These are phyloP conservation scores for Ilyonectria mors-panacis DNA, from an alignment of 2,329 filamentous ascomycete genomes.

Conservation along the genomic window DNA sequence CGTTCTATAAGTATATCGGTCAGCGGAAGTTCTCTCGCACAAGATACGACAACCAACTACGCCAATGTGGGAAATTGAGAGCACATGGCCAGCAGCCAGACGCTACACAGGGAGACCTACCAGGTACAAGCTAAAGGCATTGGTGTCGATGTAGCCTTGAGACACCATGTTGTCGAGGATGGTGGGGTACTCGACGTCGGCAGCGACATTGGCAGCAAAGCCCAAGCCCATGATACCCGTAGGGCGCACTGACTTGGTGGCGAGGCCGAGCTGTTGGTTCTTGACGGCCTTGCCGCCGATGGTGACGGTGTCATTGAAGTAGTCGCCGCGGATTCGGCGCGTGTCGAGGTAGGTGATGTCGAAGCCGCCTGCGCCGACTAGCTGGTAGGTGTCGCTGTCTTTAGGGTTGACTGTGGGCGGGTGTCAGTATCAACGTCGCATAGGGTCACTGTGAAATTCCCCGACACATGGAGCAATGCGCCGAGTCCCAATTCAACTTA, in stretches of 20 bases:
- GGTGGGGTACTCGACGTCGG: conserved; percentile 64
- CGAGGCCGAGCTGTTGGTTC: conserved; percentile 70
- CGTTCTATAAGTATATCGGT: conserved; percentile 59
- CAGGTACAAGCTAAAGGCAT: conserved; percentile 79
- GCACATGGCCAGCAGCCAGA: background rate
- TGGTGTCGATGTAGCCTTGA: conserved; percentile 72
- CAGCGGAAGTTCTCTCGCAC: conserved; percentile 13
- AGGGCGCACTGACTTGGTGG: conserved; percentile 62
- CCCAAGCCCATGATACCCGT: conserved; percentile 73
- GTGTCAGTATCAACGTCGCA: conserved; percentile 13
- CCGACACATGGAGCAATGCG: background rate
- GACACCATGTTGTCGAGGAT: conserved; percentile 75
- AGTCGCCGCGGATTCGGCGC: conserved; percentile 68
- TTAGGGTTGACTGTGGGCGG: conserved; percentile 54
- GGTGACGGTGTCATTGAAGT: conserved; percentile 69
- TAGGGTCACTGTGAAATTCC: background rate
- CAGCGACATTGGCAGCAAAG: conserved; percentile 66
- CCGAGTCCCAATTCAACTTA: conserved; percentile 44
- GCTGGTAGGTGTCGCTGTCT: conserved; percentile 64
- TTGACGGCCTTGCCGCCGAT: conserved; percentile 65
- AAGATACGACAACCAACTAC: background rate
- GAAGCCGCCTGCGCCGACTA: conserved; percentile 63
- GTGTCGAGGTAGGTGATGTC: conserved; percentile 74
- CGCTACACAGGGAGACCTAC: conserved; percentile 46
- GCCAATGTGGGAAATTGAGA: background rate